Evolutionary conservation across 2,329 filamentous ascomycete species (phyloP).

Genomic region (Botrytis sinoallii): DNA sequence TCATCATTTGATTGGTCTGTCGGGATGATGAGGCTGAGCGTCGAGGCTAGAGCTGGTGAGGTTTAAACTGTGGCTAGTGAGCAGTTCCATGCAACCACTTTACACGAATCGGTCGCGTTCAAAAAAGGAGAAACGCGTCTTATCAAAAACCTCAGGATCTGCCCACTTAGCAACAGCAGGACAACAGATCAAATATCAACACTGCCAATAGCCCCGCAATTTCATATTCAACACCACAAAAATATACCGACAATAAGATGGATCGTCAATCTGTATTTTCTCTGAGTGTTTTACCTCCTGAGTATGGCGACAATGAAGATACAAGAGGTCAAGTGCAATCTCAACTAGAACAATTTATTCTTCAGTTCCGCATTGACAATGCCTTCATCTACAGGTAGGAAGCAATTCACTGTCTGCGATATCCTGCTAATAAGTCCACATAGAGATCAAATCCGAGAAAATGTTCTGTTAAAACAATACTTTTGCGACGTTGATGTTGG

Average conservation of each 20-base stretch:
- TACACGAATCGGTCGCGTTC: slow-evolving; percentile 22
- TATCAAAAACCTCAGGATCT: slow-evolving; percentile 15
- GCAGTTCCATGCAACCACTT: slow-evolving; percentile 21
- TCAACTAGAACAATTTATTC: slow-evolving; percentile 83
- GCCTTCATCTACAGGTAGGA: slow-evolving; percentile 86
- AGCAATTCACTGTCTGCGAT: not conserved
- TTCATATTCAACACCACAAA: slow-evolving; percentile 2
- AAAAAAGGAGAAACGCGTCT: slow-evolving; percentile 17
- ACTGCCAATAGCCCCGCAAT: slow-evolving; percentile 4
- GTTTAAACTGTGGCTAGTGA: not conserved
- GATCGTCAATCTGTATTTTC: slow-evolving; percentile 87
- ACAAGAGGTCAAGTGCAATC: slow-evolving; percentile 70
- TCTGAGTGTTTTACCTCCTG: slow-evolving; percentile 72
- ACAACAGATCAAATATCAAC: slow-evolving; percentile 10
- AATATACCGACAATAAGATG: slow-evolving; percentile 49
- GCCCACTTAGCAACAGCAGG: slow-evolving; percentile 14
- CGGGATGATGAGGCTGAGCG: not conserved
- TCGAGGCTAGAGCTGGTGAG: slow-evolving; percentile 5
- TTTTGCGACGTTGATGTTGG: slow-evolving; percentile 96
- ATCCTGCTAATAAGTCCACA: slow-evolving; percentile 34
- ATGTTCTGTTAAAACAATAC: slow-evolving; percentile 89
- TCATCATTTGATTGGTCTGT: not conserved
- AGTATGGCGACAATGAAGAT: slow-evolving; percentile 60
- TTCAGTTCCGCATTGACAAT: slow-evolving; percentile 92
- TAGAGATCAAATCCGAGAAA: slow-evolving; percentile 93